Base-by-base conservation (phyloP, 179 eudicot species). In the Silene vulgaris region DNA sequence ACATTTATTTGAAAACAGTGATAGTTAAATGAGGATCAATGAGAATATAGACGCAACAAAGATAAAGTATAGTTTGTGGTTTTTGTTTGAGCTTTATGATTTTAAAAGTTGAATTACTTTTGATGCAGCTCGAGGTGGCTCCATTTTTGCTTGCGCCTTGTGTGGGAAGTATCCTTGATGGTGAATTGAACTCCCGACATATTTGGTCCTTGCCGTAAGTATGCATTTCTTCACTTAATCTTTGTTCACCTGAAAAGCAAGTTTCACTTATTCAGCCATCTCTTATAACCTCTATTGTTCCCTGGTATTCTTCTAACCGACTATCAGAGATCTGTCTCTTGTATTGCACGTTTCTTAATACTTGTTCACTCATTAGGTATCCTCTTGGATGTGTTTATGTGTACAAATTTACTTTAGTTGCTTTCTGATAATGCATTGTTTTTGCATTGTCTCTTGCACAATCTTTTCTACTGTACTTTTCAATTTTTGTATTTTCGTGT, bases 191-290 rank as follows among this genome's bases (percentile, higher is more conserved):
- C 85, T 86, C 87, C 56, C 84, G 80, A 86, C 80, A 80, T 19
- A 89, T 93, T 77, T 93, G 97, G 98, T 86, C 89, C 35, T 82
- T 93, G 80, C 98, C 98, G 97, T 93, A 87, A 88, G 98, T 89
- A 40, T 29, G 17, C 54, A 61, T 23, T 30, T 57, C 37, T 78
- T 16, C 12, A 8, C 13, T 28, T 9, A 45, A 45, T 30, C 40
- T 59, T 48, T 14, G 30, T 13, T 23, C 62, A 28, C n/a, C 70
- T 28, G 20, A 6, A 40, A 9, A 61, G 19, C 16, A 74, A 19
- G 40, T 28, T 45, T 9, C 9, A 17, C 40, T 8, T 30, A 30
- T 35, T 35, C 16, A 61, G 21, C 57, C 19, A 12, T 23, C 54
- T 29, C 8, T 20, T 71, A 8, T 26, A 19, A 52, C 19, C n/a